A percentile compares a stretch with the other conserved stretches of the same genome.
Conservation (phyloP, 2,329 filamentous ascomycete species). For the Cytospora piceae region DNA sequence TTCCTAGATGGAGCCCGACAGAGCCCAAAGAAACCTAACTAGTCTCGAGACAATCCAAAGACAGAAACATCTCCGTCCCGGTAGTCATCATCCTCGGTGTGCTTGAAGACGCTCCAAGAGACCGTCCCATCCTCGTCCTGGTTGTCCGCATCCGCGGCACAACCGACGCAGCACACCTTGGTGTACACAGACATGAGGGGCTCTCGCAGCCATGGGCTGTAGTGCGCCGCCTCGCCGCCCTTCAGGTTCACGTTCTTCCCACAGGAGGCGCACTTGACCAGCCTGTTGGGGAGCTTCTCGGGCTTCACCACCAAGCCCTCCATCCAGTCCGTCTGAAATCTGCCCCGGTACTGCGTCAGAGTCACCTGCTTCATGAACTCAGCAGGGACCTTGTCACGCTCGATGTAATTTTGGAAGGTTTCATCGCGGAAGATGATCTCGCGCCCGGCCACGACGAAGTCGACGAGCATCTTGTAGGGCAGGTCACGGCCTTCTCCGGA, state of each 20-base stretch:
- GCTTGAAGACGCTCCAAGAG: not conserved
- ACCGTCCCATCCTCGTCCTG: not conserved
- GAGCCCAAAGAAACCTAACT: not conserved
- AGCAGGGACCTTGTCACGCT: not conserved
- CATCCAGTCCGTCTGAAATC: constrained; percentile 17
- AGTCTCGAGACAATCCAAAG: too few relatives aligned
- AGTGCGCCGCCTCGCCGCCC: not conserved
- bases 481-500: not conserved
- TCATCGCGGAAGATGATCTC: constrained; percentile 17
- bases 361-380: not conserved
- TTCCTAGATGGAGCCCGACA: too few relatives aligned
- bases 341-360: not conserved
- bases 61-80: not conserved
- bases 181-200: not conserved
- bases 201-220: not conserved
- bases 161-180: constrained; percentile 13
- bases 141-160: not conserved
- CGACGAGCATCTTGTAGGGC: constrained; percentile 15
- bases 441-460: constrained; percentile 16
- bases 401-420: not conserved
- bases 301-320: not conserved
- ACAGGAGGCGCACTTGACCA: constrained; percentile 5
- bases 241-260: not conserved
- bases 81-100: not conserved
- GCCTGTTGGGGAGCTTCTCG: not conserved